Evolutionary conservation across 148 eudicot genomes (phyloP).

Genomic region (Bassia scoparia): DNA sequence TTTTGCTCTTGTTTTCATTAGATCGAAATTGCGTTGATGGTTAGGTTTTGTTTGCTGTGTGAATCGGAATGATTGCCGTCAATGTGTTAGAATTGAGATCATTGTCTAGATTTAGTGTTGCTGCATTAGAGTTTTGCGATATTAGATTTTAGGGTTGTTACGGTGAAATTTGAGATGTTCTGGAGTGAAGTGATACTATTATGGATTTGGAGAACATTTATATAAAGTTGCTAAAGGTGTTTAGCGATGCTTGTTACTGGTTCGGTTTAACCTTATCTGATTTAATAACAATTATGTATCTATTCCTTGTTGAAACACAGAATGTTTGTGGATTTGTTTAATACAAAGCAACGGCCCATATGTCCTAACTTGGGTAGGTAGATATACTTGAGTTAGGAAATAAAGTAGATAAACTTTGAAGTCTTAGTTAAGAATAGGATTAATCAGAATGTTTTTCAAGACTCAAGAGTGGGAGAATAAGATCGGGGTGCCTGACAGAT

Average conservation of each 20-base stretch:
- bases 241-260: background rate
- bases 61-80: background rate
- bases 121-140: no score
- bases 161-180: background rate
- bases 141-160: background rate
- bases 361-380: no score
- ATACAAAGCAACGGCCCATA: no score
- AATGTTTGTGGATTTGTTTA: no score
- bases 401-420: no score
- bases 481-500: no score
- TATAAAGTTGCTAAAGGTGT: background rate
- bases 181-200: background rate
- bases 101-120: background rate
- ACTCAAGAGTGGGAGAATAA: no score
- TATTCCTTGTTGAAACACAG: no score
- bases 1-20: background rate
- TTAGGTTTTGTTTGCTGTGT: background rate
- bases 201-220: no score
- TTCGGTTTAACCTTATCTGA: no score
- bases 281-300: no score
- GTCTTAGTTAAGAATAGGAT: background rate
- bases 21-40: conserved; percentile 6
- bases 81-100: background rate
- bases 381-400: no score
- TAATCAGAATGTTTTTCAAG: background rate